Base-by-base conservation (phyloP, 1,139 yeast genomes). In the Yamadazyma taylorii region DNA sequence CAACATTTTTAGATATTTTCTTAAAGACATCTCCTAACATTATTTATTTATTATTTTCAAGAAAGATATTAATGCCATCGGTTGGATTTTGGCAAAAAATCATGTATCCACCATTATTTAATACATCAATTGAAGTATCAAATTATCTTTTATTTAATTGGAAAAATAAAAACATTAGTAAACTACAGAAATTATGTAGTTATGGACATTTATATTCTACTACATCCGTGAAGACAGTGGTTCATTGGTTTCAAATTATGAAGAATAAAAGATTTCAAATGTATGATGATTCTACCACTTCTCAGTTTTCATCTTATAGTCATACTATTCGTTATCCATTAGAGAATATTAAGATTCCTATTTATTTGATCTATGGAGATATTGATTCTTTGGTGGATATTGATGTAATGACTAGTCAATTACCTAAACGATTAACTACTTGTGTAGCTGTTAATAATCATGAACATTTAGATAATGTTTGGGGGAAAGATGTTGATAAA, bases 201-300 rank as follows among this genome's bases (percentile, higher is more conserved):
- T 90, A 86, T 59, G 79, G 87, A 17, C 96, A 90, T 59, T 66
- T 90, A 37, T 90, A 89, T 62, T 85, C 95, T 1, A 85, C 95
- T 17, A 88, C 97, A 0, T 82, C 94, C 3, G 97, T 89, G 32
- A 90, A 90, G 60, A 79, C 87, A 17, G 92, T 88, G 34, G 97
- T 89, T 24, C 97, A 90, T 61, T 90, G 97, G 97, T 90, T 90
- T 58, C 97, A 90, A 61, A 88, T 90, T 39, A 85, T 90, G 45
- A 70, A 85, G 32, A 72, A 86, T n/a, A 79, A 79, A 30, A 77
- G 79, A 36, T 89, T 90, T 58, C 96, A 88, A 59, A 84, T 90
- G 95, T 90, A 81, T 60, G 90, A 84, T 52, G 96, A 87, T 42
- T 32, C 38, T 12, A 41, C 56, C 14, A 58, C 50, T 32, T 8